Evolutionary conservation across 2,329 filamentous ascomycete species (phyloP), one percentile per base, ranked within the genome.

Genomic region (Ascochyta lentis): DNA sequence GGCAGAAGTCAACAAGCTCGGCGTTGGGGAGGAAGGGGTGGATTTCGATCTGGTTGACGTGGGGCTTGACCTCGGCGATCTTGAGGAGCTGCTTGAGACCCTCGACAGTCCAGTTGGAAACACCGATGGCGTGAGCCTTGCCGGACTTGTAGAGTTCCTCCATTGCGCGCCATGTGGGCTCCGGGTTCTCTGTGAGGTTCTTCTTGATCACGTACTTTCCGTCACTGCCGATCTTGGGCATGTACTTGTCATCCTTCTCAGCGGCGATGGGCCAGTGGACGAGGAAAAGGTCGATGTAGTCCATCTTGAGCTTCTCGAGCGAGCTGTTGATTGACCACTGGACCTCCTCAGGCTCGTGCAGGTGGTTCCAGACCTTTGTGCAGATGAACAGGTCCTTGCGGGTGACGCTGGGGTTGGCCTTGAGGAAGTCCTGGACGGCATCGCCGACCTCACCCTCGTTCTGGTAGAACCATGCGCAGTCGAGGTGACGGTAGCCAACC

Each of bases 1-100:
- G 76, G 75, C 83, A 86, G 73, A 85, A 88, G 40, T 81, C 77
- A 34, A 84, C 82, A 40, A 86, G 80, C 9, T 81, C 80, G 7
- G 81, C 79, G 73, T 89, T 87, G 67, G 90, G 88, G 51, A 83
- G 83, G 86, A 88, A 91, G 0, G 89, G 88, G 70, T 91, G 89
- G 47, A 91, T 81, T 83, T 90, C 88, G 62, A 91, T 84, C 72
- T 92, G 89, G 71, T 91, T 90, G 33, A 89, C 86, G 50, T 85
- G 81, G 42, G 89, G 89, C 83, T 85, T 90, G 26, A 86, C 77
- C 45, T 83, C 82, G 4, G 88, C 88, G 72, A 86, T 88, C 39
- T 73, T 71, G 71, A 86, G 86, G 77, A 91, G 79, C 75, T 89
- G 83, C 72, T 91, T 82, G 22, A 92, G 82, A 67, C 89, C 86